Evolutionary conservation across 2,329 filamentous ascomycete species (phyloP).

Genomic region (Curvularia hawaiiensis): DNA sequence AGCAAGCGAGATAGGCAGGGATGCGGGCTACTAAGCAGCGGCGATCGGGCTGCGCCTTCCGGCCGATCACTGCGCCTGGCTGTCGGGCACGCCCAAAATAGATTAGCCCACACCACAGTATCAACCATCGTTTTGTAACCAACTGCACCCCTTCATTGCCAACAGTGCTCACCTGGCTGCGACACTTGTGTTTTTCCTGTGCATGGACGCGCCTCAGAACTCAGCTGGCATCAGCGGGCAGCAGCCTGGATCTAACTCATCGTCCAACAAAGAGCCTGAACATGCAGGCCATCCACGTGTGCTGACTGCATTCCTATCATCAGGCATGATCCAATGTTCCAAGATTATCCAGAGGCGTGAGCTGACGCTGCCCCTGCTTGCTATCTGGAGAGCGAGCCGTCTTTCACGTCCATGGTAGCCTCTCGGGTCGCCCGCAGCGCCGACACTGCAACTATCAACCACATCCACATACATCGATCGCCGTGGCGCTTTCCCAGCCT

Average conservation of each 20-base stretch:
- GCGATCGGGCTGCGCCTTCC: slow-evolving; percentile 6
- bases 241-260: not conserved
- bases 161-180: slow-evolving; percentile 5
- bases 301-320: slow-evolving; percentile 2
- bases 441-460: slow-evolving; percentile 1
- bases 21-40: slow-evolving; percentile 4
- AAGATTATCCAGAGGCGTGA: not conserved
- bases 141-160: slow-evolving; percentile 8
- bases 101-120: slow-evolving; percentile 27
- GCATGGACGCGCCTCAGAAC: not conserved
- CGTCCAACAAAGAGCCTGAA: not conserved
- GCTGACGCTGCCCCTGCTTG: not conserved
- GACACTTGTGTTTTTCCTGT: not conserved
- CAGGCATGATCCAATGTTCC: not conserved
- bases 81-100: slow-evolving; percentile 19
- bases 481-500: not conserved
- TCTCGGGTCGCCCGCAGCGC: not conserved
- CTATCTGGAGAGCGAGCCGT: not conserved
- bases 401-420: not conserved
- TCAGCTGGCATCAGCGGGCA: slow-evolving; percentile 1
- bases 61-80: slow-evolving; percentile 16
- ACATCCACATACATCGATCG: slow-evolving; percentile 5
- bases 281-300: slow-evolving; percentile 3
- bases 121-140: slow-evolving; percentile 17
- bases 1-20: slow-evolving; percentile 4